These are phyloP conservation scores for Quercus lobata DNA, from an alignment of 331 rosid species.

Conservation along the genomic window DNA sequence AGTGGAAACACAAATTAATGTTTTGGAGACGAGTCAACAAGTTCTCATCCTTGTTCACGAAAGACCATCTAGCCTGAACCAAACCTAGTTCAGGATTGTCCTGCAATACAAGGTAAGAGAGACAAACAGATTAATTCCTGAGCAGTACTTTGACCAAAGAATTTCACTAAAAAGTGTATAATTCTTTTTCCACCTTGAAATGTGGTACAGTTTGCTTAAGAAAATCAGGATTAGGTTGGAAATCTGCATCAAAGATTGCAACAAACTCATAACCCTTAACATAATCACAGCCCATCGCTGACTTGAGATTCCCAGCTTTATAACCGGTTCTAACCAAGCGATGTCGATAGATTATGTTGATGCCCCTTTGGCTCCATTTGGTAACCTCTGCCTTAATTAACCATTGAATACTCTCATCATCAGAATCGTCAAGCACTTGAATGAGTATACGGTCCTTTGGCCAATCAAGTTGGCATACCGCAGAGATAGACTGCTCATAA, in stretches of 20 bases:
- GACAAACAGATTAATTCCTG: neutral
- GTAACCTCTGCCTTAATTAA: constrained; percentile 75
- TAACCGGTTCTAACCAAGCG: constrained; percentile 84
- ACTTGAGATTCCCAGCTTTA: constrained; percentile 97
- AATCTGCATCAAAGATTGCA: constrained; percentile 92
- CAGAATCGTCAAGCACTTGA: constrained; percentile 94
- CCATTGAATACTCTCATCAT: constrained; percentile 79
- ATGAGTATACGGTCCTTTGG: constrained; percentile 78
- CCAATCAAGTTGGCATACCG: constrained; percentile 90
- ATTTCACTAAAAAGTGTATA: neutral
- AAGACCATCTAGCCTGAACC: constrained; percentile 96
- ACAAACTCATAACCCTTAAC: constrained; percentile 82
- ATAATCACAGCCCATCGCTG: constrained; percentile 93
- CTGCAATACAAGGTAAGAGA: constrained; percentile 40
- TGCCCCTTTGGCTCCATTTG: constrained; percentile 81
- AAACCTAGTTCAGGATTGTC: constrained; percentile 73
- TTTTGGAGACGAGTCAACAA: constrained; percentile 95
- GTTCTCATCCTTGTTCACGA: constrained; percentile 91
- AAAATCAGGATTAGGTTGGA: constrained; percentile 96
- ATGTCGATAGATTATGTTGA: constrained; percentile 79
- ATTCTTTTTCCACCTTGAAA: constrained; percentile 65
- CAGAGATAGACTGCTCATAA: constrained; percentile 90
- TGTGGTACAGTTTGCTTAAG: constrained; percentile 83
- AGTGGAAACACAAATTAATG: constrained; percentile 91
- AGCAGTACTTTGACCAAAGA: constrained; percentile 10